Evolutionary conservation across 306 rosid species (phyloP).

Genomic region (Inga oerstediana): DNA sequence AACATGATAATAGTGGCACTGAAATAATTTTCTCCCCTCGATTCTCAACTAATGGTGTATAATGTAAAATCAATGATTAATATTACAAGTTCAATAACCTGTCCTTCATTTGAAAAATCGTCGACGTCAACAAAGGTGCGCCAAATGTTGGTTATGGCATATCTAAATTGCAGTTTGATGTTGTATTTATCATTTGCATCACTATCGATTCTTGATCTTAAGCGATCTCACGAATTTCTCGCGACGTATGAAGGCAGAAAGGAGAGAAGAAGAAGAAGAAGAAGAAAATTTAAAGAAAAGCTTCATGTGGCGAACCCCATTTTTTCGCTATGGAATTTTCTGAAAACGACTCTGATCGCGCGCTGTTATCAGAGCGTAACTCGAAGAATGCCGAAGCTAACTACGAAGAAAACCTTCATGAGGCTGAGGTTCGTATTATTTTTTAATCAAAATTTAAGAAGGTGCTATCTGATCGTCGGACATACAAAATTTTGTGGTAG

Average conservation of each 20-base stretch:
- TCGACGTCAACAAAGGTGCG: not conserved
- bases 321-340: slow-evolving; percentile 59
- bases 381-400: slow-evolving; percentile 64
- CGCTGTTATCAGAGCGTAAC: slow-evolving; percentile 54
- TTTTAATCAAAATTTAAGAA: not conserved
- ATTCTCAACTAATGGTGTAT: not conserved
- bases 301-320: not conserved
- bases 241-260: not conserved
- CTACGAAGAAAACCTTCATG: slow-evolving; percentile 61
- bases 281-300: not conserved
- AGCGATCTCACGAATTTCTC: not conserved
- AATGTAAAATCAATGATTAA: not conserved
- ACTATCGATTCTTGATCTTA: not conserved
- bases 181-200: not conserved
- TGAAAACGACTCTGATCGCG: slow-evolving; percentile 62
- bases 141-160: not conserved
- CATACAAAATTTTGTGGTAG: not conserved
- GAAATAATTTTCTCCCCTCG: too few relatives aligned
- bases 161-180: not conserved
- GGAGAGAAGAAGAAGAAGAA: not conserved
- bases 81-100: not conserved
- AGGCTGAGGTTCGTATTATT: slow-evolving; percentile 58
- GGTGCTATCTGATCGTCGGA: not conserved
- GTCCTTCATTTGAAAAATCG: not conserved
- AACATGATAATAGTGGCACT: too few relatives aligned